Evolutionary conservation across 2,329 filamentous ascomycete species (phyloP).

Genomic region (Fusarium robinianum): DNA sequence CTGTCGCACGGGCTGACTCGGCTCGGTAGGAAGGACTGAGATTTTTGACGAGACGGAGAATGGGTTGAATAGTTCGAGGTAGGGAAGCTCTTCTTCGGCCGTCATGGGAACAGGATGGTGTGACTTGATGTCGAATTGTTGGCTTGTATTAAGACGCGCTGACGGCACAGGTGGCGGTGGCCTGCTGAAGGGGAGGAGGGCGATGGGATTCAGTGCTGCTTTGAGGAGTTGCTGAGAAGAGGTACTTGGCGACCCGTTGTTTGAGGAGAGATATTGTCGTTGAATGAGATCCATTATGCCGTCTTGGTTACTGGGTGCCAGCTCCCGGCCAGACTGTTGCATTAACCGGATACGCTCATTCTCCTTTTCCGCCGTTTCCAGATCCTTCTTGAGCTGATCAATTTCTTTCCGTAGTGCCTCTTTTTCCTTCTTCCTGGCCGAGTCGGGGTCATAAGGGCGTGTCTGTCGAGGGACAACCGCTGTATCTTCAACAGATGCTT

Average conservation of each 20-base stretch:
- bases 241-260: conserved; percentile 34
- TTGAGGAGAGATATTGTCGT: conserved; percentile 46
- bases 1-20: conserved; percentile 50
- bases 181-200: conserved; percentile 56
- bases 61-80: conserved; percentile 72
- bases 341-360: conserved; percentile 57
- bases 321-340: conserved; percentile 46
- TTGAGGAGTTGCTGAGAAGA: conserved; percentile 51
- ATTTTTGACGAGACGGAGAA: conserved; percentile 64
- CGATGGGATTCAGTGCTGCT: conserved; percentile 55
- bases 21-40: conserved; percentile 47
- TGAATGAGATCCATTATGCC: conserved; percentile 48
- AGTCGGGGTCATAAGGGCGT: conserved; percentile 44
- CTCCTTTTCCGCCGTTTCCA: conserved; percentile 61
- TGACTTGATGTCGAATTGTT: conserved; percentile 54
- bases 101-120: conserved; percentile 68
- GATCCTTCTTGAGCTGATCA: conserved; percentile 59
- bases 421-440: conserved; percentile 56
- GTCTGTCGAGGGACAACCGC: conserved; percentile 7
- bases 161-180: conserved; percentile 35
- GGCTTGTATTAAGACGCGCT: conserved; percentile 34
- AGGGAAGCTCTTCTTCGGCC: conserved; percentile 67
- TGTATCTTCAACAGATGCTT: not conserved
- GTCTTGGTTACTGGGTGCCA: conserved; percentile 42
- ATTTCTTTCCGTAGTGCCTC: conserved; percentile 61